Evolutionary conservation across 805 yeast genomes (phyloP).

Genomic region (Kuraishia hungarica): DNA sequence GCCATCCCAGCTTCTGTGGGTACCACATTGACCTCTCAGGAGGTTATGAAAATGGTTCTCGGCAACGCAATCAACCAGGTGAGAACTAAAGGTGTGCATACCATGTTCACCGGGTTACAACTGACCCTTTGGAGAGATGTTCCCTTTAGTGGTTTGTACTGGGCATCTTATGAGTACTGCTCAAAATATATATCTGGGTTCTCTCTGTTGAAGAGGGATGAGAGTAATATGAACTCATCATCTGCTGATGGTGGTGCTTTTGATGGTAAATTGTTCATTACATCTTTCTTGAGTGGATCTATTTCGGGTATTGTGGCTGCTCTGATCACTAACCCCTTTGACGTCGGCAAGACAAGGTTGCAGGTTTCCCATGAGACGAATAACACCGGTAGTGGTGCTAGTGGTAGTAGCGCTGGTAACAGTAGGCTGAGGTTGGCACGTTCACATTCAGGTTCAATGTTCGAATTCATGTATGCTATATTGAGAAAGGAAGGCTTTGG

Average conservation of each 20-base stretch:
- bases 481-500: conserved; percentile 64
- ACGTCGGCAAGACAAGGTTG: conserved; percentile 90
- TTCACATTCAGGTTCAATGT: conserved; percentile 36
- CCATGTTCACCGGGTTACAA: conserved; percentile 77
- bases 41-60: conserved; percentile 39
- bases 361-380: conserved; percentile 48
- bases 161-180: conserved; percentile 74
- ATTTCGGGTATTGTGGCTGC: conserved; percentile 83
- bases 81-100: conserved; percentile 43
- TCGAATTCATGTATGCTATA: conserved; percentile 55
- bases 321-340: conserved; percentile 85
- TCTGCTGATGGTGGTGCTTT: not conserved
- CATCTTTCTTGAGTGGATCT: conserved; percentile 76
- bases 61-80: conserved; percentile 31
- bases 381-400: conserved; percentile 4
- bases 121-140: conserved; percentile 95
- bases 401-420: not conserved
- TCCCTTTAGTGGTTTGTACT: conserved; percentile 91
- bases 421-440: conserved; percentile 12
- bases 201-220: conserved; percentile 12
- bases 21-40: conserved; percentile 19
- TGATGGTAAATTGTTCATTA: conserved; percentile 34
- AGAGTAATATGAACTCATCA: not conserved
- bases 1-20: conserved; percentile 52
- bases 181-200: conserved; percentile 7